phyloP scores from a whole-genome alignment of 2,329 filamentous ascomycete species.

The Diplocarpon rosae region DNA sequence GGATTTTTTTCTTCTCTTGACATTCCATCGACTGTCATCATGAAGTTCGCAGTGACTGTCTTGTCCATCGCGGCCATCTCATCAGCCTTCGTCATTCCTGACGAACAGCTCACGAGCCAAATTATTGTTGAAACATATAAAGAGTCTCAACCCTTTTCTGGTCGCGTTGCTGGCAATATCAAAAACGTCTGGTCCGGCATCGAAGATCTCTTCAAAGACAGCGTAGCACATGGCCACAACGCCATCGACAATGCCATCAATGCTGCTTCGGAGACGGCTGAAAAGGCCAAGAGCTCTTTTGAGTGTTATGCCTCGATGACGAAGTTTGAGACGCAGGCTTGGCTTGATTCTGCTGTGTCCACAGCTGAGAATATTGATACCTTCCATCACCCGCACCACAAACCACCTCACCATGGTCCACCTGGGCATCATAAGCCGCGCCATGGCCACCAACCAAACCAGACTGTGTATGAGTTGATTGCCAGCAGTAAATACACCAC shows the following conservation, averaged over 20 bases:
- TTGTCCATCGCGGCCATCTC: conserved; percentile 38
- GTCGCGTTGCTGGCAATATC: conserved; percentile 28
- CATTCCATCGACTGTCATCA: too few relatives aligned
- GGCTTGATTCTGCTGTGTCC: conserved; percentile 27
- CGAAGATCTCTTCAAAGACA: conserved; percentile 21
- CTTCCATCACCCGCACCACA: conserved; percentile 14
- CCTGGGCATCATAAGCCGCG: not conserved
- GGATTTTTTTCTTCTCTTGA: too few relatives aligned
- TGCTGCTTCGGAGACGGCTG: conserved; percentile 12
- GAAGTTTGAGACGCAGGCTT: conserved; percentile 25
- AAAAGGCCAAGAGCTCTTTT: conserved; percentile 18
- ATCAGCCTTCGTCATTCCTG: conserved; percentile 42
- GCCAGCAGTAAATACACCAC: conserved; percentile 64
- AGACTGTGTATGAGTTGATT: conserved; percentile 74
- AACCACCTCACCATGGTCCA: conserved; percentile 24
- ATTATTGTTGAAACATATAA: conserved; percentile 30
- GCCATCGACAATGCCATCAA: conserved; percentile 25
- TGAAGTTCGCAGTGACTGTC: conserved; percentile 31
- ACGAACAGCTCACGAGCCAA: conserved; percentile 36
- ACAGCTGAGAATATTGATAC: conserved; percentile 27
- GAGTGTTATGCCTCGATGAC: conserved; percentile 25
- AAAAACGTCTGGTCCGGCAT: conserved; percentile 19
- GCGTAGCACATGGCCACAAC: conserved; percentile 20
- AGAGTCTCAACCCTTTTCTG: conserved; percentile 22
- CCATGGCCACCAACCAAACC: conserved; percentile 37